Conservation (phyloP, 805 yeast species). For the Candida saitoana region DNA sequence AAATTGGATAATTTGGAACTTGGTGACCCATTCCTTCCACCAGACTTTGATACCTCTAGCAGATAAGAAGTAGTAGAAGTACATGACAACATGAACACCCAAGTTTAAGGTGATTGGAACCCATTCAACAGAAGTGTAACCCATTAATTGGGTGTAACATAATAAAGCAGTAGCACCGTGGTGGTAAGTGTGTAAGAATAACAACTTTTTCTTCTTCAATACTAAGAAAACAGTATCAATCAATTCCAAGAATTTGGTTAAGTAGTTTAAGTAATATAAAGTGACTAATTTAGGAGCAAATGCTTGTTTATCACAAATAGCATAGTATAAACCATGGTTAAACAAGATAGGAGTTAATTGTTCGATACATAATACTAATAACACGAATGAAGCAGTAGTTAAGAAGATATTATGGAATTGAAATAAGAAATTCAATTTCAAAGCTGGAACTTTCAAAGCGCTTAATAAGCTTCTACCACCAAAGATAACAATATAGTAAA, state of each 20-base stretch:
- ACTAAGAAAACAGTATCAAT: conserved; percentile 90
- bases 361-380: conserved; percentile 71
- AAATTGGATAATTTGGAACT: conserved; percentile 92
- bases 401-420: conserved; percentile 80
- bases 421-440: conserved; percentile 71
- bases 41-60: conserved; percentile 93
- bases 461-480: conserved; percentile 73
- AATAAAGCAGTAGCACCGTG: conserved; percentile 97
- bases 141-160: conserved; percentile 90
- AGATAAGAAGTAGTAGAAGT: conserved; percentile 92
- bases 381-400: conserved; percentile 61
- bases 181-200: conserved; percentile 93
- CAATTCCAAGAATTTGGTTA: conserved; percentile 85
- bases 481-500: conserved; percentile 38
- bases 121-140: conserved; percentile 90
- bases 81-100: conserved; percentile 93
- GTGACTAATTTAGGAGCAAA: conserved; percentile 83
- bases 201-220: conserved; percentile 83
- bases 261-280: conserved; percentile 84
- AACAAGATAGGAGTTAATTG: conserved; percentile 78
- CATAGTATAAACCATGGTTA: conserved; percentile 73
- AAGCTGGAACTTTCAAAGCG: conserved; percentile 51
- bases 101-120: conserved; percentile 87
- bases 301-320: conserved; percentile 72
- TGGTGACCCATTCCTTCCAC: conserved; percentile 99